phyloP scores from a whole-genome alignment of 2,329 filamentous ascomycete genomes.

The Helotiales sp. region DNA sequence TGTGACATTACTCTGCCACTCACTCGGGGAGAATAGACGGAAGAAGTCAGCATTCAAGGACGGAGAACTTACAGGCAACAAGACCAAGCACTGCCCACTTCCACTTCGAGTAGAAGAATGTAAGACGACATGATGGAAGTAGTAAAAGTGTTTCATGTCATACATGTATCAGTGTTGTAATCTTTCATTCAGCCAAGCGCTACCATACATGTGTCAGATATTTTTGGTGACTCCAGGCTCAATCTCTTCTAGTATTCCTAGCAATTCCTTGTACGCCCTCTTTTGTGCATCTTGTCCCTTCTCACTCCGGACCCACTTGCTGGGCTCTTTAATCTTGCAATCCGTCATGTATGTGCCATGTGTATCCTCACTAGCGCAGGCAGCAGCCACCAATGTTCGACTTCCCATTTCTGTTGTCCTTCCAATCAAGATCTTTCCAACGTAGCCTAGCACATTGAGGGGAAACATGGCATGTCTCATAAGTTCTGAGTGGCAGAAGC shows the following conservation, averaged over 20 bases:
- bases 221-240: slow-evolving; percentile 39
- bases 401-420: slow-evolving; percentile 37
- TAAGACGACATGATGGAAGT: too few relatives aligned
- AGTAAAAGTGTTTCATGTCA: too few relatives aligned
- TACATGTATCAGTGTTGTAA: too few relatives aligned
- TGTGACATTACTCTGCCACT: too few relatives aligned
- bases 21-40: too few relatives aligned
- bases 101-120: too few relatives aligned
- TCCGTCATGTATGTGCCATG: slow-evolving; percentile 34
- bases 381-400: slow-evolving; percentile 36
- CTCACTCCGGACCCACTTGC: slow-evolving; percentile 38
- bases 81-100: too few relatives aligned
- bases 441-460: slow-evolving; percentile 24
- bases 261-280: slow-evolving; percentile 44
- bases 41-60: too few relatives aligned
- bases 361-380: slow-evolving; percentile 30
- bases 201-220: slow-evolving; percentile 7
- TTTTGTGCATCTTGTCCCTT: slow-evolving; percentile 39
- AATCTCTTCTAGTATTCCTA: slow-evolving; percentile 43
- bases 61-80: too few relatives aligned
- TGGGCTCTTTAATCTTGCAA: slow-evolving; percentile 31
- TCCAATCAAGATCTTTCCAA: slow-evolving; percentile 30
- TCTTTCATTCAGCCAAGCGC: not conserved
- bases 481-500: slow-evolving; percentile 37
- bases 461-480: slow-evolving; percentile 32